Base-by-base conservation (phyloP, 805 yeast genomes). In the Schwanniomyces pseudopolymorphus region DNA sequence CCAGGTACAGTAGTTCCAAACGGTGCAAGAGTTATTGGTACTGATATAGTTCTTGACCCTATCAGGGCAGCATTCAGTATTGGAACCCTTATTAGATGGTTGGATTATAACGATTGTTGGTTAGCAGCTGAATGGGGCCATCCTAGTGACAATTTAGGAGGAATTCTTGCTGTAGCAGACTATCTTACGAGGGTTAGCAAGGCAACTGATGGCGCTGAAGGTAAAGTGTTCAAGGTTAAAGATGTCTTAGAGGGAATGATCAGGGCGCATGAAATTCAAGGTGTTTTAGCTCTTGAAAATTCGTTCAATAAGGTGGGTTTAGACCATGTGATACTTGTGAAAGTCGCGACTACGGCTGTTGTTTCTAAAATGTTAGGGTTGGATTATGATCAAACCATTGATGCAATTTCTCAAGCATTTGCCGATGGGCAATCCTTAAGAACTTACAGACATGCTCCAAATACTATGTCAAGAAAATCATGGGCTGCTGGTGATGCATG, bases 91-190 rank as follows among this genome's bases (percentile, higher is more conserved):
- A 78, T 80, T 54, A 70, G 85, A 47, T 80, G 85, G 85, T 63
- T 80, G 46, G 85, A 80, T 53, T 80, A 72, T 66, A 80, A 80
- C 51, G 85, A 80, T 58, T 80, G 85, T 61, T 80, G 85, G 85
- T 62, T 80, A 35, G 85, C 85, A 41, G 84, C 83, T n/a, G 85
- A 81, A 60, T 80, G 85, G 85, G 85, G 85, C 3, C 85, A 80
- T 60, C 85, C 85, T 20, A 76, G 82, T 26, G 85, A 80, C 56
- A 80, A 80, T 59, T 55, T 80, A 42, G 85, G 84, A 40, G 81
- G 82, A 43, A 79, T 80, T 47, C 60, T 80, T 11, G 81, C 85
- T 1, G 80, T 81, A 27, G 77, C 84, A 26, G 85, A 80, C 60
- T 71, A 78, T 66, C 67, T 75, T 46, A 75, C 81, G 43, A 70